phyloP scores from a whole-genome alignment of 1,284 basidiomycete genomes.

The Porphyrellus sp. region DNA sequence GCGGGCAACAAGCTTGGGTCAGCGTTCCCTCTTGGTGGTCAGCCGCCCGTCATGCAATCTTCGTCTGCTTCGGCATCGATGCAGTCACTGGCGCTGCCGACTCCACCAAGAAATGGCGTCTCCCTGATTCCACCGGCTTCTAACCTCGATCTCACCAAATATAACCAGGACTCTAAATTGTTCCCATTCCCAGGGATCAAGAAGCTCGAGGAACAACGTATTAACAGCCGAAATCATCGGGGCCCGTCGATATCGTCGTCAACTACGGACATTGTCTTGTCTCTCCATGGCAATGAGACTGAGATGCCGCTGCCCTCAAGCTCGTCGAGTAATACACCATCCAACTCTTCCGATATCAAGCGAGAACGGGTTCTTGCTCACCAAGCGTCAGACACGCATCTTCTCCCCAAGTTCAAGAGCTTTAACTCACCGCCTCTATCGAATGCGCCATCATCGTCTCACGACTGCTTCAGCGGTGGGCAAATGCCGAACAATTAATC shows the following conservation, averaged over 20 bases:
- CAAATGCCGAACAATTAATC: slow-evolving; percentile 38
- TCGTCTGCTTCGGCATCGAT: slow-evolving; percentile 65
- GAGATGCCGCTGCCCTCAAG: slow-evolving; percentile 37
- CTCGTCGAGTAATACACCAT: not conserved
- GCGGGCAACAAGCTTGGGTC: not conserved
- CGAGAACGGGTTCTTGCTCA: slow-evolving; percentile 60
- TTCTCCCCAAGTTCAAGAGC: slow-evolving; percentile 51
- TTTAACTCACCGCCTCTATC: slow-evolving; percentile 41
- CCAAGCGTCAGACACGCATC: slow-evolving; percentile 62
- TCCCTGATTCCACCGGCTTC: slow-evolving; percentile 71
- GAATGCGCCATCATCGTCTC: slow-evolving; percentile 43
- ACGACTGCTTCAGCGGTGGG: slow-evolving; percentile 48
- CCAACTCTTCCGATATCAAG: not conserved
- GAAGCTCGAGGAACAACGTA: slow-evolving; percentile 67
- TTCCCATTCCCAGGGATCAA: slow-evolving; percentile 87
- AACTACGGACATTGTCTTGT: slow-evolving; percentile 56
- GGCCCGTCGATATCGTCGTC: slow-evolving; percentile 52
- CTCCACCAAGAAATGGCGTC: slow-evolving; percentile 50
- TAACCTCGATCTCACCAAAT: slow-evolving; percentile 55
- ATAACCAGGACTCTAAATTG: slow-evolving; percentile 71
- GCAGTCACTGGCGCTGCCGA: slow-evolving; percentile 54
- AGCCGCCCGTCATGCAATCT: slow-evolving; percentile 52
- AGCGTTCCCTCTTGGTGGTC: not conserved
- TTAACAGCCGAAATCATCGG: slow-evolving; percentile 49
- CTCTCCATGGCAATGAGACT: slow-evolving; percentile 44